Conservation (phyloP, 176 grass and related monocot species). For the Ananas comosus region DNA sequence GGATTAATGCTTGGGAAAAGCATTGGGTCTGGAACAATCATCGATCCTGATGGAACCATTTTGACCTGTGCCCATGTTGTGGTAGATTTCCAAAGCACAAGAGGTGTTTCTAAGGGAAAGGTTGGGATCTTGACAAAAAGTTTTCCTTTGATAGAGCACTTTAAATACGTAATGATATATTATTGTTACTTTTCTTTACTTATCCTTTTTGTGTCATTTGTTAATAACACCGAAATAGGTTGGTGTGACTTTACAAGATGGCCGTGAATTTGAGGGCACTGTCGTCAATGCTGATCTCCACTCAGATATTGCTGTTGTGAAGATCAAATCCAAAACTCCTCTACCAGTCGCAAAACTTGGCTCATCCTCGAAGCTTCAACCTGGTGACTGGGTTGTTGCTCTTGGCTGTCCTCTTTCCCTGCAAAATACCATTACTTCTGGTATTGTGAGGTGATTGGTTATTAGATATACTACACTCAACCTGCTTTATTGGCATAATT, state of each 20-base stretch:
- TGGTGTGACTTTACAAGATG: slow-evolving; percentile 83
- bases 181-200: neutral
- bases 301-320: slow-evolving; percentile 75
- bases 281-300: slow-evolving; percentile 47
- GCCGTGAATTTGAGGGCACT: slow-evolving; percentile 52
- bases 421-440: slow-evolving; percentile 89
- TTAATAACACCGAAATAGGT: slow-evolving; percentile 34
- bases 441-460: slow-evolving; percentile 69
- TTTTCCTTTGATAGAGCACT: neutral
- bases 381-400: slow-evolving; percentile 75
- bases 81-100: slow-evolving; percentile 28
- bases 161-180: neutral
- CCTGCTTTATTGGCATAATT: neutral
- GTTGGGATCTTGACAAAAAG: slow-evolving; percentile 27
- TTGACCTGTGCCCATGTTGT: slow-evolving; percentile 92
- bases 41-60: slow-evolving; percentile 75
- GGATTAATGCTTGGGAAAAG: slow-evolving; percentile 27
- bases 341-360: slow-evolving; percentile 71
- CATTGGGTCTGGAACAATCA: slow-evolving; percentile 88
- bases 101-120: slow-evolving; percentile 31
- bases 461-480: neutral
- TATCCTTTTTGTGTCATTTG: neutral
- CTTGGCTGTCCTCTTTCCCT: slow-evolving; percentile 68
- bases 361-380: slow-evolving; percentile 48
- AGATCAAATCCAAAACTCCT: slow-evolving; percentile 67